phyloP scores from a whole-genome alignment of 2,329 filamentous ascomycete species.

The Alternaria metachromatica region DNA sequence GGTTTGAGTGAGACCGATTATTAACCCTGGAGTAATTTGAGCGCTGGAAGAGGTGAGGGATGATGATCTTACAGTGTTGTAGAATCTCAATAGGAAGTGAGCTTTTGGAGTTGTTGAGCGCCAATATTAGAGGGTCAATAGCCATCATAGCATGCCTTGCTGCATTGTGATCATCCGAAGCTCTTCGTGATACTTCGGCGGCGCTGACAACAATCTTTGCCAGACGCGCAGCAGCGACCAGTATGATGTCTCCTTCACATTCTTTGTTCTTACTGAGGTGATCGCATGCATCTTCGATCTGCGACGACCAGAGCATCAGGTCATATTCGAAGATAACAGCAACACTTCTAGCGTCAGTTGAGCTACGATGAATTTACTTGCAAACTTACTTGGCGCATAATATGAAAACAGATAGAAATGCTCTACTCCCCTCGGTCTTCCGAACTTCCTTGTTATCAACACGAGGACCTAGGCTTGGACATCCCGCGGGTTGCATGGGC shows the following conservation, averaged over 20 bases:
- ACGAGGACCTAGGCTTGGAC: slow-evolving; percentile 8
- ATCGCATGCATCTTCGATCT: slow-evolving; percentile 65
- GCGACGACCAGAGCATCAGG: slow-evolving; percentile 62
- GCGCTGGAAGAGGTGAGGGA: neutral
- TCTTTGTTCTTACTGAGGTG: slow-evolving; percentile 57
- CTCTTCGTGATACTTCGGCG: slow-evolving; percentile 30
- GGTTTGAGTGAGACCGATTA: slow-evolving; percentile 17
- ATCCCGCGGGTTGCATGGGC: slow-evolving; percentile 10
- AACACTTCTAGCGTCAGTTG: slow-evolving; percentile 21
- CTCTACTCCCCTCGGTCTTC: slow-evolving; percentile 60
- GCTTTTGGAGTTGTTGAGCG: slow-evolving; percentile 15
- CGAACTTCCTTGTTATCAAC: slow-evolving; percentile 5
- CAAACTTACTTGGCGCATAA: slow-evolving; percentile 48
- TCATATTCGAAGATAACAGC: slow-evolving; percentile 46
- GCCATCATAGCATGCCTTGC: slow-evolving; percentile 15
- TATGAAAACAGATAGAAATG: slow-evolving; percentile 58
- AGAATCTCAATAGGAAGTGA: slow-evolving; percentile 11
- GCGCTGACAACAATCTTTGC: slow-evolving; percentile 32
- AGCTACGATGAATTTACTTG: neutral
- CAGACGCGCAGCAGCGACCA: slow-evolving; percentile 53
- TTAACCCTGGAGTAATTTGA: slow-evolving; percentile 8
- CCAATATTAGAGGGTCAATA: slow-evolving; percentile 18
- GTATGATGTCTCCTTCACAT: slow-evolving; percentile 57
- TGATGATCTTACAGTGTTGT: slow-evolving; percentile 18
- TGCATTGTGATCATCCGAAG: slow-evolving; percentile 14